Evolutionary conservation across 192 early-diverging fungal genomes (phyloP).

Genomic region (Neocallimastix lanati): DNA sequence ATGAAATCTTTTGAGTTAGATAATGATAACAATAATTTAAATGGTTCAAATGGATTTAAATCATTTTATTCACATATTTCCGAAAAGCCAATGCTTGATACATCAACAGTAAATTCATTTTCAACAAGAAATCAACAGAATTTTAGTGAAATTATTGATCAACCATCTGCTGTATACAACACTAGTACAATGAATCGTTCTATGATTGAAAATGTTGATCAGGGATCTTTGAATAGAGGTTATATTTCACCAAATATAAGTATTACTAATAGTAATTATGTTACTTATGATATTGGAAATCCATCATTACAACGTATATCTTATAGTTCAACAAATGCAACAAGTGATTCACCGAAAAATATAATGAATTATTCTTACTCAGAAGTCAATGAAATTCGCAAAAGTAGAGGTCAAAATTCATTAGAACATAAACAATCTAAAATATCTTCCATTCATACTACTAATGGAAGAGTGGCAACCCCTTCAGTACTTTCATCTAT

Average conservation of each 20-base stretch:
- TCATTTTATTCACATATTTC: background rate
- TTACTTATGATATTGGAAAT: background rate
- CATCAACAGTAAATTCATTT: background rate
- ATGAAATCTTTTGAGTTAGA: too few species aligned
- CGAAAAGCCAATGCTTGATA: background rate
- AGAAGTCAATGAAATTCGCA: background rate
- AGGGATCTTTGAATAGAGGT: background rate
- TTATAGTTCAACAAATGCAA: background rate
- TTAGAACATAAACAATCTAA: background rate
- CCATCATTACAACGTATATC: background rate
- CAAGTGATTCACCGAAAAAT: background rate
- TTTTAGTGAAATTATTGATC: background rate
- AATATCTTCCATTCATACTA: background rate
- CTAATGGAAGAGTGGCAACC: background rate
- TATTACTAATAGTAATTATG: background rate
- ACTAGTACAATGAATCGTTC: too few species aligned
- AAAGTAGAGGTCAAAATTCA: background rate
- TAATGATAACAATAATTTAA: too few species aligned
- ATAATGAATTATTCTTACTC: background rate
- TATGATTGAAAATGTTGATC: too few species aligned
- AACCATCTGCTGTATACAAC: background rate
- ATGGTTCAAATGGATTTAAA: background rate
- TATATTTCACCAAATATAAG: background rate
- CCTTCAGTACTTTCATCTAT: background rate
- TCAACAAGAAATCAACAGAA: background rate